A percentile compares a stretch with the other conserved stretches of the same genome.
Evolutionary conservation across 1,139 yeast genomes (phyloP).

Genomic region (Yamadazyma conglobata): DNA sequence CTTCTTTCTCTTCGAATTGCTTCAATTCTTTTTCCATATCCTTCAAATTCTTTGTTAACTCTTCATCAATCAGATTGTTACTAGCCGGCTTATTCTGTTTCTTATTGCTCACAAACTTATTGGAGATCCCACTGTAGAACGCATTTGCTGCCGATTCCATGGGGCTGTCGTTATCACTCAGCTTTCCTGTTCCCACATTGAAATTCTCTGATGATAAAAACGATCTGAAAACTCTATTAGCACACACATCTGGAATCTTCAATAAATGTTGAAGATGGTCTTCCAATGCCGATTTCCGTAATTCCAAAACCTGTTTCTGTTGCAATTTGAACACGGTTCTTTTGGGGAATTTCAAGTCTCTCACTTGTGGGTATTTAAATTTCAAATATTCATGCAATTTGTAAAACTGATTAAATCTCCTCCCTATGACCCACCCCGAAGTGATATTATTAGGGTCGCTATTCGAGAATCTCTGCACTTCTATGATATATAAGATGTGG

Average conservation of each 20-base stretch:
- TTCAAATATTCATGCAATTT: conserved; percentile 66
- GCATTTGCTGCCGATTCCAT: conserved; percentile 41
- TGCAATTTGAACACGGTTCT: conserved; percentile 64
- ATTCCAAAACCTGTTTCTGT: conserved; percentile 59
- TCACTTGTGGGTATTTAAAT: conserved; percentile 49
- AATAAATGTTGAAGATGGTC: conserved; percentile 58
- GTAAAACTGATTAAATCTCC: conserved; percentile 83
- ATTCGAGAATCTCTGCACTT: conserved; percentile 56
- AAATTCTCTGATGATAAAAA: conserved; percentile 77
- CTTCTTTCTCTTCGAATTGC: conserved; percentile 33
- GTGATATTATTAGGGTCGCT: conserved; percentile 44
- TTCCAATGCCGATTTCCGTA: conserved; percentile 60
- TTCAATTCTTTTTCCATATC: conserved; percentile 44
- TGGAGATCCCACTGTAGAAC: conserved; percentile 43
- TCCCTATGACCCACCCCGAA: conserved; percentile 87
- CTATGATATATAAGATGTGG: conserved; percentile 69
- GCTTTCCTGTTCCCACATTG: conserved; percentile 34
- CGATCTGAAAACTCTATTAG: conserved; percentile 65
- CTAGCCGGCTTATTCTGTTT: conserved; percentile 1
- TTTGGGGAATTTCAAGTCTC: conserved; percentile 56
- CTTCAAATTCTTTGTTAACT: conserved; percentile 29
- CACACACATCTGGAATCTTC: conserved; percentile 65
- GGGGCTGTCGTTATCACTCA: conserved; percentile 20
- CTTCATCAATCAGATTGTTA: conserved; percentile 7
- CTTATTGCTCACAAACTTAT: conserved; percentile 9